Conservation (phyloP, 1,284 basidiomycete species). For the Ceratobasidium sp. region DNA sequence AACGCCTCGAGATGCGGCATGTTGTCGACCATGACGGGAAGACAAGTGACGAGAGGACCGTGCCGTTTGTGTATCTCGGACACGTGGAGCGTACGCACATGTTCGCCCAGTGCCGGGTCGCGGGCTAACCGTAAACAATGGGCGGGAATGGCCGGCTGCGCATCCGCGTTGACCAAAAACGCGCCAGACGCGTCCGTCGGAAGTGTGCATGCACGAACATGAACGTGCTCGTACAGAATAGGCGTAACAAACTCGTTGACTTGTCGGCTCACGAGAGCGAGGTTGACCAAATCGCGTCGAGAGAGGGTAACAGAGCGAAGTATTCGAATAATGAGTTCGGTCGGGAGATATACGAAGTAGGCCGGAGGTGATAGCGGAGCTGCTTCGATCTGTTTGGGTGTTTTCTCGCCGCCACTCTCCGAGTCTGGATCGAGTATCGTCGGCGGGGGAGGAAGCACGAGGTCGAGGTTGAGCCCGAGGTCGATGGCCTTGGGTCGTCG, state of each 20-base stretch:
- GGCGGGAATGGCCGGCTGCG: conserved; percentile 32
- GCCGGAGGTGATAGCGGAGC: conserved; percentile 27
- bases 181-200: conserved; percentile 31
- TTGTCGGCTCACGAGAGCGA: conserved; percentile 28
- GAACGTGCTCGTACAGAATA: conserved; percentile 30
- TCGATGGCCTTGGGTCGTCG: conserved; percentile 25
- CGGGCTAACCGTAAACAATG: conserved; percentile 29
- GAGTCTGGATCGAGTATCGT: background rate
- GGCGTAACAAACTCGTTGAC: conserved; percentile 37
- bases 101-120: conserved; percentile 26
- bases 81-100: conserved; percentile 36
- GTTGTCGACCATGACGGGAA: conserved; percentile 36
- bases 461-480: conserved; percentile 24
- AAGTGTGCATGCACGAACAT: conserved; percentile 16
- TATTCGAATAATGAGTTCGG: conserved; percentile 30
- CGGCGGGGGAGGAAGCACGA: conserved; percentile 24
- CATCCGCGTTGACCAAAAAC: conserved; percentile 31
- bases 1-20: conserved; percentile 24
- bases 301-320: conserved; percentile 11
- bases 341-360: conserved; percentile 34
- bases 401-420: background rate
- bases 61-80: conserved; percentile 35
- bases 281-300: conserved; percentile 33
- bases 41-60: conserved; percentile 35
- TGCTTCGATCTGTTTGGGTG: conserved; percentile 22